phyloP scores from a whole-genome alignment of 306 rosid genomes.

The cucumber (Cucumis sativus) region Cucumber_9930_V3 NC_026655.2:11578001-11578500 shows the following conservation, averaged over 20 bases:
- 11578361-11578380: background rate
- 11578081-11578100: background rate
- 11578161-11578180: background rate
- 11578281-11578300: background rate
- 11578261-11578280: background rate
- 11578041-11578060: background rate
- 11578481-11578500: constrained; percentile 28
- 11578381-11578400: background rate
- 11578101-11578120: background rate
- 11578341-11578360: background rate
- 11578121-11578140: background rate
- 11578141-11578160: background rate
- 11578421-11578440: constrained; percentile 17
- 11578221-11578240: no score
- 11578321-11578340: constrained; percentile 7
- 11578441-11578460: constrained; percentile 27
- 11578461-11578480: constrained; percentile 19
- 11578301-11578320: background rate
- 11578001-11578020: background rate
- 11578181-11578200: constrained; percentile 1
- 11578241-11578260: background rate
- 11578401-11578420: background rate
- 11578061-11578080: background rate
- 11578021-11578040: background rate
- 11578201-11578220: background rate